These are phyloP conservation scores for Echinosophora koreensis DNA, from an alignment of 306 rosid species.

Conservation along the genomic window DNA sequence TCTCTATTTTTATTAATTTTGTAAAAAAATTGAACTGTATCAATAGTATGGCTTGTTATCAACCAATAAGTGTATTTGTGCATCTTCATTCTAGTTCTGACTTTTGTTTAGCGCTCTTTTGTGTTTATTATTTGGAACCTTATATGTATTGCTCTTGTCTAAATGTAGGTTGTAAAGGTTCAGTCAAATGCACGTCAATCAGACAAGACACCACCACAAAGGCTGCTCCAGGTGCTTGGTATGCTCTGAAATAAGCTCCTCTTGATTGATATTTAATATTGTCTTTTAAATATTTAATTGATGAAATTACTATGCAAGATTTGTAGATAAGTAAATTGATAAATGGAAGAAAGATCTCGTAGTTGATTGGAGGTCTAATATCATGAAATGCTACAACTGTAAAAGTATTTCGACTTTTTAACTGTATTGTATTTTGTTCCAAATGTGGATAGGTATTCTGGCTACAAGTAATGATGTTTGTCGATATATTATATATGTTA, in stretches of 20 bases:
- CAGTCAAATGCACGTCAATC: conserved; percentile 73
- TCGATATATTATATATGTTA: not conserved
- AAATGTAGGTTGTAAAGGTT: conserved; percentile 67
- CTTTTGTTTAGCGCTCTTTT: conserved; percentile 28
- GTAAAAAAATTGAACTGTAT: not conserved
- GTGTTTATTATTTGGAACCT: conserved; percentile 41
- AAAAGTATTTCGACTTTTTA: conserved; percentile 10
- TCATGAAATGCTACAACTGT: not conserved
- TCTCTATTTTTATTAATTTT: conserved; percentile 24
- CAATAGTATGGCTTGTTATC: conserved; percentile 25
- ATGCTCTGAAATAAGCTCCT: conserved; percentile 52
- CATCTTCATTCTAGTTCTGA: conserved; percentile 32
- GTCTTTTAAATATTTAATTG: conserved; percentile 34
- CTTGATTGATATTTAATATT: conserved; percentile 16
- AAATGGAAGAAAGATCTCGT: conserved; percentile 31
- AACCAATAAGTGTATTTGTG: conserved; percentile 11
- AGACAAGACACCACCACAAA: conserved; percentile 70
- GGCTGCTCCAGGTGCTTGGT: conserved; percentile 97
- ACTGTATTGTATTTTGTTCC: not conserved
- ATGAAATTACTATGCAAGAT: conserved; percentile 15
- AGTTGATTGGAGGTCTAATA: not conserved
- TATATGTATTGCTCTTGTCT: conserved; percentile 38
- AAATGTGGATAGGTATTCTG: conserved; percentile 10
- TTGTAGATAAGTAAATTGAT: conserved; percentile 14
- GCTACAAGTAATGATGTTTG: not conserved